These are phyloP conservation scores for Dianthus caryophyllus DNA, from an alignment of 148 eudicot genomes.

Conservation along the genomic window DNA sequence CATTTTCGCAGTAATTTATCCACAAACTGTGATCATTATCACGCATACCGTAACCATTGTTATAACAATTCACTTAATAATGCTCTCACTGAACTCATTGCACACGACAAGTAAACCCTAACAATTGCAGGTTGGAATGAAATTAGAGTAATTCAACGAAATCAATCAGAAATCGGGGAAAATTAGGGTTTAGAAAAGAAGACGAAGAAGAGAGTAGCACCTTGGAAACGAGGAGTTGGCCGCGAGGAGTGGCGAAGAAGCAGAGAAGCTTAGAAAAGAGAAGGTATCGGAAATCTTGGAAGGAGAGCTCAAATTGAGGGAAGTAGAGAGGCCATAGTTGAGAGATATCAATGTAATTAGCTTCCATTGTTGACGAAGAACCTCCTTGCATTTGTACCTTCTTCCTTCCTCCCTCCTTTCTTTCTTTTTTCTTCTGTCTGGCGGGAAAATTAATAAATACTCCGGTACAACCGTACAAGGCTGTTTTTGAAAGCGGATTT, in stretches of 20 bases:
- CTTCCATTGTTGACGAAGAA: conserved; percentile 3
- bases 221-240: conserved; percentile 49
- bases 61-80: too few species aligned
- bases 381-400: conserved; percentile 28
- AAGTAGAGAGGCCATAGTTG: conserved; percentile 51
- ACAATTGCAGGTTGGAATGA: too few species aligned
- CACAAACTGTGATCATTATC: too few species aligned
- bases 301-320: conserved; percentile 45
- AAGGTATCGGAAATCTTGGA: conserved; percentile 33
- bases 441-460: background rate
- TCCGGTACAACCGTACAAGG: too few species aligned
- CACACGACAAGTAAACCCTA: too few species aligned
- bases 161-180: too few species aligned
- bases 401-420: conserved; percentile 19
- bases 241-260: conserved; percentile 66
- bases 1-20: too few species aligned
- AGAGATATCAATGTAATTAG: conserved; percentile 26
- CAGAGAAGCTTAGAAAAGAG: conserved; percentile 51
- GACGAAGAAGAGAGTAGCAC: conserved; percentile 23
- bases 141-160: too few species aligned
- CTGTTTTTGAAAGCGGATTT: too few species aligned
- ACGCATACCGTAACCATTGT: too few species aligned
- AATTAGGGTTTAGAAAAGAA: background rate
- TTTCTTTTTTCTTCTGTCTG: conserved; percentile 8
- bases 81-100: too few species aligned